Percentiles rank a stretch among this genome's conserved stretches.
Evolutionary conservation across 164 flowering plant genomes (phyloP).

Genomic region (Akebia trifoliata): DNA sequence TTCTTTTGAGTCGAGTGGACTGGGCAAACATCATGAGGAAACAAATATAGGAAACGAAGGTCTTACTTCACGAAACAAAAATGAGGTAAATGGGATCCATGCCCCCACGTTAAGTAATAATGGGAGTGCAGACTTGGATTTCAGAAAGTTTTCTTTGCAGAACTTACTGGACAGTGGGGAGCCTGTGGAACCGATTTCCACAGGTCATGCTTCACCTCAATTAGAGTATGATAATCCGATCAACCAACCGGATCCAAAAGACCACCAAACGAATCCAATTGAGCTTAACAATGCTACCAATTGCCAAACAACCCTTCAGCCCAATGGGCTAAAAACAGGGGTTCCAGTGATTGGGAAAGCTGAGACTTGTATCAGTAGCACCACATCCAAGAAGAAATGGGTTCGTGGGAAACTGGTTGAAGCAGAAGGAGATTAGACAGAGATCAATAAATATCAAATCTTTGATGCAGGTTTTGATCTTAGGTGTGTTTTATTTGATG

Average conservation of each 20-base stretch:
- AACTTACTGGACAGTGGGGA: conserved; percentile 10
- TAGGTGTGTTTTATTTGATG: no score
- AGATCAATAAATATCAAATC: no score
- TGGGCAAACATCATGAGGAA: conserved; percentile 9
- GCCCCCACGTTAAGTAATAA: not conserved
- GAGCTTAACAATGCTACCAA: no score
- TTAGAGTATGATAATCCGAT: conserved; percentile 3
- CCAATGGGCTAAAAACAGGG: not conserved
- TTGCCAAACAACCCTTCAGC: no score
- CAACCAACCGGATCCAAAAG: no score
- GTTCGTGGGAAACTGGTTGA: conserved; percentile 35
- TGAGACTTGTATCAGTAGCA: no score
- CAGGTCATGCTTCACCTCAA: not conserved
- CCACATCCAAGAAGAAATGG: conserved; percentile 34
- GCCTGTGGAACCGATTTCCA: no score
- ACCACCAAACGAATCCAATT: not conserved
- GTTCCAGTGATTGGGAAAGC: no score
- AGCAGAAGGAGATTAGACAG: no score
- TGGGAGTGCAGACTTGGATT: conserved; percentile 2
- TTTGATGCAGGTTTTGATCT: no score
- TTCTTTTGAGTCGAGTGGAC: conserved; percentile 16
- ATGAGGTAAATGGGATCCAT: conserved; percentile 22
- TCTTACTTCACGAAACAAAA: not conserved
- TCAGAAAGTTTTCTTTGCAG: conserved; percentile 9
- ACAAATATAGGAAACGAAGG: conserved; percentile 7